Evolutionary conservation across 352 stramenopile genomes (phyloP), one percentile per base, ranked within the genome.

Genomic region (Paralagenidium karlingii): DNA sequence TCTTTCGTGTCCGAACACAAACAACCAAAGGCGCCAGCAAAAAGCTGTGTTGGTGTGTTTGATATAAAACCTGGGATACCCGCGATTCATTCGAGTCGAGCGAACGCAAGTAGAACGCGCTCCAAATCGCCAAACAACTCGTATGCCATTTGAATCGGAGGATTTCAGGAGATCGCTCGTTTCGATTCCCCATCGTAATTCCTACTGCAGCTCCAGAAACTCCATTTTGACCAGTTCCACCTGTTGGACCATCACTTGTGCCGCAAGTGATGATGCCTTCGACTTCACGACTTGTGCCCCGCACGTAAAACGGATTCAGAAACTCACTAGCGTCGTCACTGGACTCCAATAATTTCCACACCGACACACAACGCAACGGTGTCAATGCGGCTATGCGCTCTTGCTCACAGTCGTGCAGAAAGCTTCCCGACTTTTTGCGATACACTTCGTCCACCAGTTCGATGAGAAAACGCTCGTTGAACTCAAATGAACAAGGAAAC

Each of bases 401-500:
- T 47, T 87, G 76, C 50, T 97, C 94, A 43, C 77, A 97, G 67
- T 99, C 93, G 49, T 95, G 96, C 25, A 99, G 60, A 47, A 99
- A 96, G 1, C 86, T 99, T 2, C 94, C 94, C 56, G 97, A 99
- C 16, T 88, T 84, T 49, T 96, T 97, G 26, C 61, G 82, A 55
- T 98, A 98, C 7, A 97, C 70, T 60, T 98, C 90, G 45, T 99
- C 94, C 1, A 96, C 73, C 1, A 99, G 43, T 24, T 89, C 74
- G 16, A 98, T 76, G 27, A 99, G 58, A 44, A 74, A 91, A 9
- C 62, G 60, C 45, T 94, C 79, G 51, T 93, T 99, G 59, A 99
- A 99, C 63, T 99, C 95, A 42, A 99, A 99, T 25, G 78, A 94
- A 36, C 89, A 89, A 9, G 96, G 95, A 38, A 95, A 98, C 40